Percentiles rank a stretch among this genome's conserved stretches.
Conservation (phyloP, 805 yeast species). For the Lachancea quebecensis region DNA sequence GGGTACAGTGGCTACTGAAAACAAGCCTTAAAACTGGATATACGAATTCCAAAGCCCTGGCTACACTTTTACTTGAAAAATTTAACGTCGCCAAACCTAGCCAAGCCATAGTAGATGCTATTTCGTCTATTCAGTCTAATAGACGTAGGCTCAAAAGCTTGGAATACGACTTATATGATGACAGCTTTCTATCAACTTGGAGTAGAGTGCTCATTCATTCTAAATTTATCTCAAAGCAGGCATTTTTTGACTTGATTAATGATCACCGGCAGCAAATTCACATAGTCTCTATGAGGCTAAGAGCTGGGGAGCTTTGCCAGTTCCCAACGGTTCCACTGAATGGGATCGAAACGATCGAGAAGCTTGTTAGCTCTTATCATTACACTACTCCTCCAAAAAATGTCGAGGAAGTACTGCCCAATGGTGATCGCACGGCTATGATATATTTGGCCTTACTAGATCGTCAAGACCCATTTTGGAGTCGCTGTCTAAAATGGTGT, state of each 20-base stretch:
- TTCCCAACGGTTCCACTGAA: neutral
- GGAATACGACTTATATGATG: constrained; percentile 13
- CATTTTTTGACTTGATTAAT: neutral
- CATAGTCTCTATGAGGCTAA: neutral
- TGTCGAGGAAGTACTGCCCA: neutral
- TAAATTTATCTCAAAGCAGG: neutral
- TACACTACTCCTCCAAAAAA: neutral
- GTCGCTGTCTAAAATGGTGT: neutral
- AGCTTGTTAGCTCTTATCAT: neutral
- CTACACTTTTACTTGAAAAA: constrained; percentile 20
- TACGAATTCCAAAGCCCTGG: constrained; percentile 14
- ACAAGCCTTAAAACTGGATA: constrained; percentile 21
- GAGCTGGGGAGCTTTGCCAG: neutral
- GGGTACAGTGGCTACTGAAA: constrained; percentile 21
- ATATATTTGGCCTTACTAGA: constrained; percentile 1
- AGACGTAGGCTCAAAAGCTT: constrained; percentile 13
- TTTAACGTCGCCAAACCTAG: constrained; percentile 15
- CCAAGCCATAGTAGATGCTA: constrained; percentile 8
- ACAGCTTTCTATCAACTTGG: constrained; percentile 9
- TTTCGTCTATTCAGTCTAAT: constrained; percentile 14
- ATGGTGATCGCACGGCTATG: neutral
- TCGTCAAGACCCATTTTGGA: neutral
- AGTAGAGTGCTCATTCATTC: constrained; percentile 7
- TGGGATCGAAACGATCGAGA: neutral
- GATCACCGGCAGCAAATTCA: neutral